These are phyloP conservation scores for Zygoascus biomembranicola DNA, from an alignment of 805 yeast species.

Conservation along the genomic window DNA sequence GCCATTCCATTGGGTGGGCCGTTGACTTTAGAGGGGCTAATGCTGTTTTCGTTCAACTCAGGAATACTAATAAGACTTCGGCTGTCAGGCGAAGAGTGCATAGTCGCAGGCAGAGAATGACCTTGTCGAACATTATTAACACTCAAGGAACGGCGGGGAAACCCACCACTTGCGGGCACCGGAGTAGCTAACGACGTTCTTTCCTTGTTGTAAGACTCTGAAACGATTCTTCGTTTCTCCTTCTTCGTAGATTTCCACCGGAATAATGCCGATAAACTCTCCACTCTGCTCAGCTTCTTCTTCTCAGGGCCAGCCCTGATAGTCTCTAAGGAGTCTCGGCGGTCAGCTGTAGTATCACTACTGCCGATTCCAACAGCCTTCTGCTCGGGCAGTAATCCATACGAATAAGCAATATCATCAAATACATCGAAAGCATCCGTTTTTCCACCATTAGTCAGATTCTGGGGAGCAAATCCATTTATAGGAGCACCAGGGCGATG, in stretches of 20 bases:
- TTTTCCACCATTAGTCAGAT: slow-evolving; percentile 10
- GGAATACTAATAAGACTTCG: neutral
- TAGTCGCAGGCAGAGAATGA: neutral
- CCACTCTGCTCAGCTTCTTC: neutral
- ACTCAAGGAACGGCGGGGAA: neutral
- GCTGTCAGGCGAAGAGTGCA: neutral
- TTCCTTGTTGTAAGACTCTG: neutral
- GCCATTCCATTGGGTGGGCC: neutral
- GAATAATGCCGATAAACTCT: neutral
- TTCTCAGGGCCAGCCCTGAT: neutral
- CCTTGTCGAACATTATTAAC: neutral
- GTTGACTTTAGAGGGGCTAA: neutral
- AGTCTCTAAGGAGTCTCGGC: neutral
- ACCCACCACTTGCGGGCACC: neutral
- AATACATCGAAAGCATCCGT: slow-evolving; percentile 30
- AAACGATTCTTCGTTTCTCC: neutral
- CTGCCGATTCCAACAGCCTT: neutral
- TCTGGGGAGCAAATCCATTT: neutral
- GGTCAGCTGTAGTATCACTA: neutral
- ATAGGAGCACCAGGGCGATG: neutral
- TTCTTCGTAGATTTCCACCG: neutral
- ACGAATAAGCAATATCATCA: slow-evolving; percentile 30
- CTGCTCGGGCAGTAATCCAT: slow-evolving; percentile 1
- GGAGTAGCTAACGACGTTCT: neutral
- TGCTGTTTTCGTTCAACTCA: neutral